These are phyloP conservation scores for Leonotis leonurus DNA, from an alignment of 257 asterid species.

Conservation along the genomic window DNA sequence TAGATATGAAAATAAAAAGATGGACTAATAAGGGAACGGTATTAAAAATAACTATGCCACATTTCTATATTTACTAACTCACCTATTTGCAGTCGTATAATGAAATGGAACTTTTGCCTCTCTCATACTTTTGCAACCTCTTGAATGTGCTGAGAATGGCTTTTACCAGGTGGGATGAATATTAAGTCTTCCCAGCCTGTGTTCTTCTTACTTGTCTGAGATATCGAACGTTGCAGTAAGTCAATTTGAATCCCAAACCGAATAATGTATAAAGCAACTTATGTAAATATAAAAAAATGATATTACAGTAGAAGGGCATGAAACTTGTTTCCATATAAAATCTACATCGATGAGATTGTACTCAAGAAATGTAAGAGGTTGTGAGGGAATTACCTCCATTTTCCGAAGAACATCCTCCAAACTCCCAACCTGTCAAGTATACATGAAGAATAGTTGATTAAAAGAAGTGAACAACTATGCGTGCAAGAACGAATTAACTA, in stretches of 20 bases:
- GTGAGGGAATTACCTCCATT: slow-evolving; percentile 65
- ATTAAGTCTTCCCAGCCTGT: slow-evolving; percentile 94
- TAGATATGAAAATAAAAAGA: background rate
- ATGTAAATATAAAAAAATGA: background rate
- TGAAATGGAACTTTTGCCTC: background rate
- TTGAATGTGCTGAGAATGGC: slow-evolving; percentile 85
- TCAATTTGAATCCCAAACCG: background rate
- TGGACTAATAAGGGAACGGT: background rate
- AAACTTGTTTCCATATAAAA: too few relatives aligned
- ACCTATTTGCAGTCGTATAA: background rate
- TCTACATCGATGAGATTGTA: too few relatives aligned
- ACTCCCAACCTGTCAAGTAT: slow-evolving; percentile 78
- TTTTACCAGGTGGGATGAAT: slow-evolving; percentile 88
- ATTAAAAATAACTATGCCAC: too few relatives aligned
- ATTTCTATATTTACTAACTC: slow-evolving; percentile 3
- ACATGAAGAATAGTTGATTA: slow-evolving; percentile 1
- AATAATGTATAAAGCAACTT: background rate
- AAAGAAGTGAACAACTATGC: background rate
- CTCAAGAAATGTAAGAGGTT: background rate
- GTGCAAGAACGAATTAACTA: background rate
- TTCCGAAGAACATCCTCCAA: slow-evolving; percentile 88
- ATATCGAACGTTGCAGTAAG: slow-evolving; percentile 5
- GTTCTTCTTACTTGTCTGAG: slow-evolving; percentile 60
- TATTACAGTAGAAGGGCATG: too few relatives aligned
- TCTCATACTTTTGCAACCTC: slow-evolving; percentile 46